Conservation (phyloP, 75 land plant genomes). For the Ceratopteris richardii region DNA sequence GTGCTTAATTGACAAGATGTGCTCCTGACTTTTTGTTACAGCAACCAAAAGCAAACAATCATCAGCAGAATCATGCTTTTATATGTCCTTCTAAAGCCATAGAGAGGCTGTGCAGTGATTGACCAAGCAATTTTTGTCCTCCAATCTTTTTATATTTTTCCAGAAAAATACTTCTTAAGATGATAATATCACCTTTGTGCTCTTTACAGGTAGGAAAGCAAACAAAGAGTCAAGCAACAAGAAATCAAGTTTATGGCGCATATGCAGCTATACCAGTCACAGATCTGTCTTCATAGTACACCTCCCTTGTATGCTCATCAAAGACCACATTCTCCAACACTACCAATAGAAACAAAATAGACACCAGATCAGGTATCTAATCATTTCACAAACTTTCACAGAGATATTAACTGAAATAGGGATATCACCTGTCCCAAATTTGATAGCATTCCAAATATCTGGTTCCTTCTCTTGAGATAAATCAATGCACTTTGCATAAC, state of each 20-base stretch:
- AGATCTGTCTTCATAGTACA: slow-evolving; percentile 73
- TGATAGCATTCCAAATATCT: slow-evolving; percentile 94
- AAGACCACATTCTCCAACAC: slow-evolving; percentile 93
- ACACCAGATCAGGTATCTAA: no score
- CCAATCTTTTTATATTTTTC: no score
- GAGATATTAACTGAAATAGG: background rate
- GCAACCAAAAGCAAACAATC: background rate
- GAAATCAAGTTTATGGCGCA: no score
- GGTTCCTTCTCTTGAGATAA: slow-evolving; percentile 84
- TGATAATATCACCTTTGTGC: no score
- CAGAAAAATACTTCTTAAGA: no score
- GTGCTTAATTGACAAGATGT: no score
- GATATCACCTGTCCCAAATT: slow-evolving; percentile 78
- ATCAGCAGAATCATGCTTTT: background rate
- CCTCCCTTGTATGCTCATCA: slow-evolving; percentile 84
- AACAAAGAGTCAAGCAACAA: background rate
- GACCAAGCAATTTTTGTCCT: no score
- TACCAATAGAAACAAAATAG: slow-evolving; percentile 11
- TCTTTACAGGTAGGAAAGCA: no score
- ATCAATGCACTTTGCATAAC: slow-evolving; percentile 96
- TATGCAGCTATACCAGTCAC: slow-evolving; percentile 52
- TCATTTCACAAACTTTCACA: no score
- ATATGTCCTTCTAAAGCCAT: no score
- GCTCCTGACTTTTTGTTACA: no score
- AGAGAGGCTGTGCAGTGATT: no score